Evolutionary conservation across 441 rosid genomes (phyloP).

Genomic region (Croton laevigatus): DNA sequence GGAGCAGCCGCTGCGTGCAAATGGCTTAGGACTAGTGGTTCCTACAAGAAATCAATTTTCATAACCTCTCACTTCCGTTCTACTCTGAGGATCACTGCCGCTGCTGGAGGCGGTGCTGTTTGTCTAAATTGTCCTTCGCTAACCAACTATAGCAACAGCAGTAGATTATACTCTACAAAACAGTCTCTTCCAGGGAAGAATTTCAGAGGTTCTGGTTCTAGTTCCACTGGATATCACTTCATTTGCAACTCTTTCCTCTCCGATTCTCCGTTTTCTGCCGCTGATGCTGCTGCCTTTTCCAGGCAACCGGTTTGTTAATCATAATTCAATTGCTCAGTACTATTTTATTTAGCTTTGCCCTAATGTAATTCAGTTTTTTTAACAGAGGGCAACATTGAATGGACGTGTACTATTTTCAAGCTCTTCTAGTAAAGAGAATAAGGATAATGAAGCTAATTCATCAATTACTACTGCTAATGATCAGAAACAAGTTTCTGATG

Average conservation of each 20-base stretch:
- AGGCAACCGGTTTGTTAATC: constrained; percentile 27
- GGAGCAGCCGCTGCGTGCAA: constrained; percentile 7
- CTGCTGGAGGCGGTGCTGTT: not conserved
- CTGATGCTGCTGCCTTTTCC: constrained; percentile 15
- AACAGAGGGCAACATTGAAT: constrained; percentile 39
- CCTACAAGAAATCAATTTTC: constrained; percentile 6
- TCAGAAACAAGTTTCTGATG: constrained; percentile 46
- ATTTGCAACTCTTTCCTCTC: constrained; percentile 35
- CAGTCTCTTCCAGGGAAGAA: constrained; percentile 15
- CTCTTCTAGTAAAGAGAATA: constrained; percentile 29
- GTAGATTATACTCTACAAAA: constrained; percentile 20
- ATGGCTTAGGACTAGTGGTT: constrained; percentile 4
- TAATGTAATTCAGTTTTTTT: not conserved
- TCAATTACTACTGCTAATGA: constrained; percentile 8
- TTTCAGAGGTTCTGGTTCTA: not conserved
- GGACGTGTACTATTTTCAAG: constrained; percentile 50
- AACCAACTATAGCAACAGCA: not conserved
- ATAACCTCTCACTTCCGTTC: not conserved
- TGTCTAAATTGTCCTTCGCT: constrained; percentile 5
- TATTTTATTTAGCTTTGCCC: not conserved
- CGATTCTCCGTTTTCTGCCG: constrained; percentile 25
- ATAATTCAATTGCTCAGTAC: not conserved
- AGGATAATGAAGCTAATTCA: constrained; percentile 20
- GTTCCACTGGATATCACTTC: constrained; percentile 8
- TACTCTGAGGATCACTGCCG: not conserved